Percentiles rank a stretch among this genome's conserved stretches.
phyloP scores from a whole-genome alignment of 2,329 filamentous ascomycete genomes.

The Purpureocillium takamizusanense region DNA sequence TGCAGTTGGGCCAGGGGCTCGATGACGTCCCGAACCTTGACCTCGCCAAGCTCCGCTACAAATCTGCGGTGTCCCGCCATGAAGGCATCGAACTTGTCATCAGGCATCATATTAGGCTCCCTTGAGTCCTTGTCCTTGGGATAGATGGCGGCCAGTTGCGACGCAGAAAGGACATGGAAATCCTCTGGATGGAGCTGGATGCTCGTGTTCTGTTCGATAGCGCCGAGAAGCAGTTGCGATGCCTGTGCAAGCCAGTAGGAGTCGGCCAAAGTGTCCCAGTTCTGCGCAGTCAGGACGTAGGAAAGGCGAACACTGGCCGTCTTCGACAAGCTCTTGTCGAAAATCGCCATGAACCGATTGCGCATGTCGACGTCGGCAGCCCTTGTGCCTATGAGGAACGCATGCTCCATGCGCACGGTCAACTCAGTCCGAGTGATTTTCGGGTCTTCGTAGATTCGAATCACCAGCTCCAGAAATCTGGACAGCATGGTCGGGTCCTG shows the following conservation, averaged over 20 bases:
- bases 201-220: constrained; percentile 73
- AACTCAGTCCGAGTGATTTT: constrained; percentile 93
- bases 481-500: constrained; percentile 76
- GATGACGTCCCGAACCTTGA: constrained; percentile 80
- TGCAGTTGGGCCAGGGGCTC: constrained; percentile 89
- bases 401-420: constrained; percentile 94
- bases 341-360: constrained; percentile 92
- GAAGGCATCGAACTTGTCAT: constrained; percentile 74
- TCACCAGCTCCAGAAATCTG: constrained; percentile 91
- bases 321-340: constrained; percentile 89
- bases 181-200: constrained; percentile 77
- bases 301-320: constrained; percentile 80
- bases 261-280: constrained; percentile 92
- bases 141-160: constrained; percentile 64
- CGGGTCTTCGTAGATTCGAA: constrained; percentile 95
- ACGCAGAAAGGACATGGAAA: constrained; percentile 68
- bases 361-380: constrained; percentile 95
- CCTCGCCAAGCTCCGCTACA: constrained; percentile 70
- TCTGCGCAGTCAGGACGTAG: constrained; percentile 85
- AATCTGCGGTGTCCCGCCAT: constrained; percentile 77
- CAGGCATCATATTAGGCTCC: constrained; percentile 60
- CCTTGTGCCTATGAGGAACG: constrained; percentile 90
- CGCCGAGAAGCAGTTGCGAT: constrained; percentile 84
- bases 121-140: constrained; percentile 65
- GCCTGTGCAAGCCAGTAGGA: constrained; percentile 97